A percentile compares a stretch with the other conserved stretches of the same genome.
Evolutionary conservation across 140 eudicot genomes (phyloP).

Genomic region (Ambrosia hybrid): DNA sequence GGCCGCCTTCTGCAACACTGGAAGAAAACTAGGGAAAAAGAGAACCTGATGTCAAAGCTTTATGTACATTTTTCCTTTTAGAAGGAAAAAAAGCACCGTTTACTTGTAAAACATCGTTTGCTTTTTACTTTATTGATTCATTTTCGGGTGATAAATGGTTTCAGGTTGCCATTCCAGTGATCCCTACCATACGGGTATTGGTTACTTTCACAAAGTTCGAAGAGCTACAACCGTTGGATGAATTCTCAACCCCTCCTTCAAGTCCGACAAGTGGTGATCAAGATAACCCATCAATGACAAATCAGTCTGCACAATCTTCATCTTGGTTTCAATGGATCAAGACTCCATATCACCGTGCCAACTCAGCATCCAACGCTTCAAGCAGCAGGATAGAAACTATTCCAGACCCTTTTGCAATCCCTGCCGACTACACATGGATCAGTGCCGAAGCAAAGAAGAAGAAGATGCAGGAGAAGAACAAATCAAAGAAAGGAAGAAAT

Average conservation of each 20-base stretch:
- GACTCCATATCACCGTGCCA: conserved; percentile 62
- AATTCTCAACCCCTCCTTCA: conserved; percentile 93
- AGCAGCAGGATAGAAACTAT: conserved; percentile 59
- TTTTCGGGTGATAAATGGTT: conserved; percentile 10
- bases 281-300: conserved; percentile 48
- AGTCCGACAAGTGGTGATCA: conserved; percentile 69
- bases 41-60: no score
- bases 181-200: conserved; percentile 86
- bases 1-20: no score
- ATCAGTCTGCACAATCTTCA: conserved; percentile 45
- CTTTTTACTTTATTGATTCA: neutral
- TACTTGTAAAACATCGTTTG: conserved; percentile 1
- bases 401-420: conserved; percentile 82
- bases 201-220: conserved; percentile 95
- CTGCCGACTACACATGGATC: conserved; percentile 82
- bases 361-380: conserved; percentile 49
- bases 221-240: conserved; percentile 82
- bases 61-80: no score
- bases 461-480: conserved; percentile 89
- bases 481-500: conserved; percentile 65
- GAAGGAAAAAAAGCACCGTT: neutral
- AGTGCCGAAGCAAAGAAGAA: conserved; percentile 86
- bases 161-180: conserved; percentile 92
- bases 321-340: conserved; percentile 97
- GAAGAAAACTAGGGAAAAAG: no score